Conservation (phyloP, 2,329 filamentous ascomycete species). For the Colletotrichum magnum region DNA sequence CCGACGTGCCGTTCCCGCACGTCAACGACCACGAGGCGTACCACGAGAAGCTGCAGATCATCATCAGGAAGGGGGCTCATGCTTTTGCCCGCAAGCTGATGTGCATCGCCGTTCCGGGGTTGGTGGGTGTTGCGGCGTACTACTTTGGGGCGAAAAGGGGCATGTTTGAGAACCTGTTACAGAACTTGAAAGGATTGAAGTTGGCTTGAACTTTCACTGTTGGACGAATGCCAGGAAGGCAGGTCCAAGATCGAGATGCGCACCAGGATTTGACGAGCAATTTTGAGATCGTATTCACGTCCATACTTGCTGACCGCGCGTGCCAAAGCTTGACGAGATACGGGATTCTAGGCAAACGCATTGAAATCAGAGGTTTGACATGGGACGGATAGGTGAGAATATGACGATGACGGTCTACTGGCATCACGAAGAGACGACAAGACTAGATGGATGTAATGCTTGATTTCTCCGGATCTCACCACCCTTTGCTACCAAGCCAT, state of each 20-base stretch:
- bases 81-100: neutral
- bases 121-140: neutral
- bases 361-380: neutral
- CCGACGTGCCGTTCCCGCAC: conserved; percentile 43
- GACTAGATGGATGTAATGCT: neutral
- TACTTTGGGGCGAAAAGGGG: conserved; percentile 2
- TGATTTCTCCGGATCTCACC: neutral
- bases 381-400: neutral
- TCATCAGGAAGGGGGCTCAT: conserved; percentile 4
- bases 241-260: too few species aligned
- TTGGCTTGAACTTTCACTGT: neutral
- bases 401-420: neutral
- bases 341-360: neutral
- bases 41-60: conserved; percentile 24
- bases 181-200: neutral
- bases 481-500: too few species aligned
- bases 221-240: too few species aligned
- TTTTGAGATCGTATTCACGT: too few species aligned
- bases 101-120: neutral
- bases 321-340: too few species aligned
- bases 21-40: conserved; percentile 33
- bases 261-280: too few species aligned
- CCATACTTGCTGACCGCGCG: too few species aligned
- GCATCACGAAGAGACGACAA: neutral
- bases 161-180: neutral